Evolutionary conservation across 805 yeast species (phyloP).

Genomic region (Grigorovia transvaalensis): DNA sequence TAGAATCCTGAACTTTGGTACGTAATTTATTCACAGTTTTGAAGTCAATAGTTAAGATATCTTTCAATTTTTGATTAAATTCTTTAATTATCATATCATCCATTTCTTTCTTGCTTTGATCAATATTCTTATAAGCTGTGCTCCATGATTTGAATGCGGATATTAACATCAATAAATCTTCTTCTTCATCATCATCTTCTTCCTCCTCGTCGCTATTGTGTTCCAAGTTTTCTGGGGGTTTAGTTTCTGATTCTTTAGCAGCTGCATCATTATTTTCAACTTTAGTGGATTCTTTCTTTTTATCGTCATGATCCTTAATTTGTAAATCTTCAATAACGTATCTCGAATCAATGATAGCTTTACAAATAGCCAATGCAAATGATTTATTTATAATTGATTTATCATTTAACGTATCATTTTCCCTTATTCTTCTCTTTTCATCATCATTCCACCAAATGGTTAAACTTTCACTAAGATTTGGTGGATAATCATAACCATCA

Average conservation of each 20-base stretch:
- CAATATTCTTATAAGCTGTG: constrained; percentile 48
- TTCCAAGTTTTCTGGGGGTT: constrained; percentile 3
- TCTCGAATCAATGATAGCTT: constrained; percentile 42
- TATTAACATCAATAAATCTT: constrained; percentile 42
- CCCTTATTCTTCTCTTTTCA: constrained; percentile 6
- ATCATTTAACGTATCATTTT: constrained; percentile 5
- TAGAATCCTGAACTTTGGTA: constrained; percentile 56
- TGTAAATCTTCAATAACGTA: constrained; percentile 29
- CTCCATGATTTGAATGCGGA: constrained; percentile 38
- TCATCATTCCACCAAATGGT: constrained; percentile 39
- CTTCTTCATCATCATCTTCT: constrained; percentile 32
- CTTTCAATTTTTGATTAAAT: constrained; percentile 47
- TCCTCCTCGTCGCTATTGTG: constrained; percentile 28
- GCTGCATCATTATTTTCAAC: constrained; percentile 9
- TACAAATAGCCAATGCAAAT: constrained; percentile 58
- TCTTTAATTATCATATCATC: constrained; percentile 51
- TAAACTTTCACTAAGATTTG: constrained; percentile 58
- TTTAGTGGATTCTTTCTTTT: constrained; percentile 19
- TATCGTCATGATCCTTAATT: constrained; percentile 11
- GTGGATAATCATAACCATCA: constrained; percentile 76
- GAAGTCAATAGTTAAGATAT: constrained; percentile 46
- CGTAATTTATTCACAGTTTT: constrained; percentile 51
- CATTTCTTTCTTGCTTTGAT: constrained; percentile 58
- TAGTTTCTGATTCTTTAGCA: constrained; percentile 23
- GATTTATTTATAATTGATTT: constrained; percentile 47